A percentile compares a stretch with the other conserved stretches of the same genome.
Evolutionary conservation across 1,139 yeast genomes (phyloP).

Genomic region (Debaryomycetaceae sp.): DNA sequence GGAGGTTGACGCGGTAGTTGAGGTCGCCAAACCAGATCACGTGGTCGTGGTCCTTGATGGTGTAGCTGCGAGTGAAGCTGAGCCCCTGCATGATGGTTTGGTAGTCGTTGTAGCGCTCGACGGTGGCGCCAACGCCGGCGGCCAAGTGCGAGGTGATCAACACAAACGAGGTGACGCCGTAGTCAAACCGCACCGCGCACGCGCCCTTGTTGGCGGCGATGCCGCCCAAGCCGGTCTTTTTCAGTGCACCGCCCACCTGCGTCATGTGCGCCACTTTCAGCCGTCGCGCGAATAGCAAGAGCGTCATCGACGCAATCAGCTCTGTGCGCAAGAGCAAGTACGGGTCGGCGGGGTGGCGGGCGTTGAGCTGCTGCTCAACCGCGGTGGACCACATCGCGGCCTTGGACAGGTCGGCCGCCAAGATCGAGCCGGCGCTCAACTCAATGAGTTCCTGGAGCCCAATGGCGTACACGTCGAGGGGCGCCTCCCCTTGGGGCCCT

Average conservation of each 20-base stretch:
- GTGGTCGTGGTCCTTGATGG: slow-evolving; percentile 77
- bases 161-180: slow-evolving; percentile 74
- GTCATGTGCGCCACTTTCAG: slow-evolving; percentile 60
- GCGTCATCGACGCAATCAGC: slow-evolving; percentile 41
- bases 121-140: slow-evolving; percentile 81
- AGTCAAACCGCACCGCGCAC: slow-evolving; percentile 76
- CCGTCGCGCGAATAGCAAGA: slow-evolving; percentile 31
- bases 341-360: slow-evolving; percentile 22
- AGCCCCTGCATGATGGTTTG: slow-evolving; percentile 75
- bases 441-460: slow-evolving; percentile 95
- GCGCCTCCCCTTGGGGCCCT: slow-evolving; percentile 31
- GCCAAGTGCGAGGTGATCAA: slow-evolving; percentile 91
- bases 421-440: slow-evolving; percentile 76
- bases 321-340: slow-evolving; percentile 40
- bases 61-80: slow-evolving; percentile 66
- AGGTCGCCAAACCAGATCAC: slow-evolving; percentile 96
- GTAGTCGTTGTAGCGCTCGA: slow-evolving; percentile 86
- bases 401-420: slow-evolving; percentile 63
- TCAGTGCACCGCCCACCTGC: slow-evolving; percentile 73
- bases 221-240: slow-evolving; percentile 89
- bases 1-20: slow-evolving; percentile 74
- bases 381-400: slow-evolving; percentile 61
- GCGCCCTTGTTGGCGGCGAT: slow-evolving; percentile 93
- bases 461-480: slow-evolving; percentile 65
- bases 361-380: slow-evolving; percentile 53